Percentiles rank a stretch among this genome's conserved stretches.
Evolutionary conservation across 2,329 filamentous ascomycete species (phyloP).

Genomic region (Claviceps pusilla): DNA sequence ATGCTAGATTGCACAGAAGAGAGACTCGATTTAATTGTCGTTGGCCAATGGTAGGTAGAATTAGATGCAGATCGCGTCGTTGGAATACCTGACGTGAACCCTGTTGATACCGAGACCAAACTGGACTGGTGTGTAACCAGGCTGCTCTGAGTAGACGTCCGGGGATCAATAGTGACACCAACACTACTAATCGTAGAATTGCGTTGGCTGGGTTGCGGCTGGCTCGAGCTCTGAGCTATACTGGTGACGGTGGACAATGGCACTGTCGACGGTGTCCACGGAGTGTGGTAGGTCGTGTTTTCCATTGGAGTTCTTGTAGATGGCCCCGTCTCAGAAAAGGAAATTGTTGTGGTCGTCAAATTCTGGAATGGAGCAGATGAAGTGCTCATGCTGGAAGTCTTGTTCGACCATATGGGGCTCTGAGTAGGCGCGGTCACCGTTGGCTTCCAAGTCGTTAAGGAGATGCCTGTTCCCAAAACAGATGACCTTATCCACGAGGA

Average conservation of each 20-base stretch:
- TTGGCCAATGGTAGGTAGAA: neutral
- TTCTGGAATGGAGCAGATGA: slow-evolving; percentile 2
- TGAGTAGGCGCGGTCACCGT: neutral
- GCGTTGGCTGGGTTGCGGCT: neutral
- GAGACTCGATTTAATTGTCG: neutral
- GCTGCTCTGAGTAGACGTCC: neutral
- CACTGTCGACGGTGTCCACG: neutral
- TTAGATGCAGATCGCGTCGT: slow-evolving; percentile 1
- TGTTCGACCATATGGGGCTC: neutral
- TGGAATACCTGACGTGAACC: neutral
- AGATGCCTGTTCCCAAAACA: slow-evolving; percentile 1
- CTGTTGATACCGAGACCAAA: neutral
- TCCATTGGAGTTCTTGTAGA: neutral
- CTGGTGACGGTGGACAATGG: neutral
- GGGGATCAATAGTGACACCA: neutral
- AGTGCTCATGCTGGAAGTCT: neutral
- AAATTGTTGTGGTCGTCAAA: slow-evolving; percentile 11
- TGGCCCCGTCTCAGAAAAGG: neutral
- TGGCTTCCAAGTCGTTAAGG: neutral
- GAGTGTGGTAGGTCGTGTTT: neutral
- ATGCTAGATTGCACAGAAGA: neutral
- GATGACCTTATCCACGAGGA: slow-evolving; percentile 1
- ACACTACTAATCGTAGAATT: slow-evolving; percentile 1
- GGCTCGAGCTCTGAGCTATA: neutral
- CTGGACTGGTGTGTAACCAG: slow-evolving; percentile 1